Conservation (phyloP, 2,329 filamentous ascomycete genomes). For the Alternaria ethzedia region DNA sequence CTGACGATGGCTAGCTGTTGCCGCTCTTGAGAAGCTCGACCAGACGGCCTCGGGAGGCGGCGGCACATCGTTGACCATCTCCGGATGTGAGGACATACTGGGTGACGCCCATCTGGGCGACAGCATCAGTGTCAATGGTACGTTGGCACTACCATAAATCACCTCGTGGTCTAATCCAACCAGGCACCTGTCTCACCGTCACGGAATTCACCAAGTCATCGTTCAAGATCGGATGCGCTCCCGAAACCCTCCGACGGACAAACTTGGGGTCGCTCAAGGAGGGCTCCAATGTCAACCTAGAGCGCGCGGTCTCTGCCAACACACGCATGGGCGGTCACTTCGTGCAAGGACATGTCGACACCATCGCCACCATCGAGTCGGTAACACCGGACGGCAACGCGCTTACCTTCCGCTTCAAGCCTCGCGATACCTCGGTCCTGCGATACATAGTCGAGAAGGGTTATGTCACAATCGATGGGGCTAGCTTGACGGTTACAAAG, state of each 20-base stretch:
- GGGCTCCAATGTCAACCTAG: conserved; percentile 81
- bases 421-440: conserved; percentile 71
- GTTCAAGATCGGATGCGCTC: conserved; percentile 94
- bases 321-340: conserved; percentile 99
- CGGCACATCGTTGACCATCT: conserved; percentile 89
- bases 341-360: conserved; percentile 97
- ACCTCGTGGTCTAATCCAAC: not conserved
- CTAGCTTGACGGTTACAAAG: conserved; percentile 88
- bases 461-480: conserved; percentile 91
- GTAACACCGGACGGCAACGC: conserved; percentile 87
- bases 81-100: conserved; percentile 76
- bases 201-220: conserved; percentile 67
- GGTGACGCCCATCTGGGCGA: conserved; percentile 85
- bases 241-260: conserved; percentile 93
- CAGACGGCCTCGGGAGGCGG: conserved; percentile 72
- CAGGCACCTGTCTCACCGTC: conserved; percentile 86
- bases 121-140: conserved; percentile 91
- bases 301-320: conserved; percentile 86
- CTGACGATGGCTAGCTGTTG: conserved; percentile 69
- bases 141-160: not conserved
- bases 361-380: conserved; percentile 75
- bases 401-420: conserved; percentile 81
- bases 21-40: conserved; percentile 80
- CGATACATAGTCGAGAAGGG: conserved; percentile 95
- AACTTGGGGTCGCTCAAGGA: conserved; percentile 80